phyloP scores from a whole-genome alignment of 2,329 filamentous ascomycete species.

The Aureobasidium sp. region DNA sequence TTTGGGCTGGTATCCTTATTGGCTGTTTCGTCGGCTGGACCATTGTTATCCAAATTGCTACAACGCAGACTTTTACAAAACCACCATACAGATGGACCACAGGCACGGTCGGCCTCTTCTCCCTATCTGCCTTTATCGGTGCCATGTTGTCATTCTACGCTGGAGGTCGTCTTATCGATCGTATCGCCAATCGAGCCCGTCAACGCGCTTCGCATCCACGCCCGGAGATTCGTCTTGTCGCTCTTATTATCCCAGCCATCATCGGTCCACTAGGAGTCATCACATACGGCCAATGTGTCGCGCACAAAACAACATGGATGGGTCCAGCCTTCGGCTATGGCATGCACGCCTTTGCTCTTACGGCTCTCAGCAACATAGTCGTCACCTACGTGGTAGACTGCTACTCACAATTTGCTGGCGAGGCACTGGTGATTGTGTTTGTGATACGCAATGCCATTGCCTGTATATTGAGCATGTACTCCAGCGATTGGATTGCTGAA shows the following conservation, averaged over 20 bases:
- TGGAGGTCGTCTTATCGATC: conserved; percentile 25
- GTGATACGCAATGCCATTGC: conserved; percentile 24
- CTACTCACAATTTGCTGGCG: conserved; percentile 20
- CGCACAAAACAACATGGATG: conserved; percentile 16
- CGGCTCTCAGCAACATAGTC: conserved; percentile 21
- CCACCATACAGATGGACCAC: conserved; percentile 18
- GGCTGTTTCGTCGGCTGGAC: conserved; percentile 22
- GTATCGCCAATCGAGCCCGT: conserved; percentile 22
- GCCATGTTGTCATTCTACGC: conserved; percentile 17
- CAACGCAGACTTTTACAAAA: conserved; percentile 16
- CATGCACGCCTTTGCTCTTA: conserved; percentile 26
- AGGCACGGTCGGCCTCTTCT: conserved; percentile 18
- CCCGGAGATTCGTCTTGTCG: conserved; percentile 22
- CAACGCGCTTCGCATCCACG: conserved; percentile 18
- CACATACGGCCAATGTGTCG: conserved; percentile 23
- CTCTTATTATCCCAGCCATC: conserved; percentile 20
- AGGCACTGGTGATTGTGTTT: conserved; percentile 23
- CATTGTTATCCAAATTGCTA: conserved; percentile 21
- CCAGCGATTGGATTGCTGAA: conserved; percentile 18
- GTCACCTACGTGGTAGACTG: conserved; percentile 24
- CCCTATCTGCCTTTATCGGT: conserved; percentile 19
- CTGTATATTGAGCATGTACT: conserved; percentile 21
- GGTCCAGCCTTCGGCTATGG: conserved; percentile 21
- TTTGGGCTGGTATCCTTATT: conserved; percentile 18
- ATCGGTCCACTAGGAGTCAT: conserved; percentile 24